phyloP scores from a whole-genome alignment of 2,329 filamentous ascomycete genomes.

The Rachicladosporium sp. region DNA sequence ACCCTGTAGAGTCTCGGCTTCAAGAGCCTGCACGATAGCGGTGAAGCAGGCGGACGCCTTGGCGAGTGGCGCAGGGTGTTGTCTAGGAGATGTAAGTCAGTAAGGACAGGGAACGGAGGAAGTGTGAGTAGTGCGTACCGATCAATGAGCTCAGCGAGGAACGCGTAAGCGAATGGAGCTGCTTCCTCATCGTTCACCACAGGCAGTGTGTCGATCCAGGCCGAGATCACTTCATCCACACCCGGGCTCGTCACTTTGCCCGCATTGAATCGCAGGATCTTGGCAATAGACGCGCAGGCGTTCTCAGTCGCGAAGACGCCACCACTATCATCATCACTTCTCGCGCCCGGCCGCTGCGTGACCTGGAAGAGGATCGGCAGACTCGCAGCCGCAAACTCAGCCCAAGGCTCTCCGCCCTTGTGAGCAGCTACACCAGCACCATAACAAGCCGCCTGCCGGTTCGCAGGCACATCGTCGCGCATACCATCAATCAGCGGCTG shows the following conservation, averaged over 20 bases:
- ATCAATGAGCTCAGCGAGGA: constrained; percentile 80
- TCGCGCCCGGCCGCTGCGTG: constrained; percentile 65
- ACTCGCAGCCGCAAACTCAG: constrained; percentile 70
- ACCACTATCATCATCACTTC: constrained; percentile 73
- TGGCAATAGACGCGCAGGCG: constrained; percentile 88
- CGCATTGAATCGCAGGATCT: constrained; percentile 85
- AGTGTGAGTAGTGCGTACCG: constrained; percentile 52
- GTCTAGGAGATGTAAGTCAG: constrained; percentile 37
- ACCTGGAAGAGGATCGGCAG: constrained; percentile 76
- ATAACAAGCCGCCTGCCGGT: constrained; percentile 93
- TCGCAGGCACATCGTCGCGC: constrained; percentile 73
- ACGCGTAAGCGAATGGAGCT: constrained; percentile 88
- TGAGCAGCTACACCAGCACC: constrained; percentile 92
- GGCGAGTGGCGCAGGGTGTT: constrained; percentile 65
- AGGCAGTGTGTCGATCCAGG: constrained; percentile 84
- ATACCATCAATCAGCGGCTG: constrained; percentile 79
- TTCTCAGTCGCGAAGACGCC: constrained; percentile 79
- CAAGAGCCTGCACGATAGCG: constrained; percentile 75
- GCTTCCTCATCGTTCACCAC: constrained; percentile 94
- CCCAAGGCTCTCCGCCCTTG: constrained; percentile 76
- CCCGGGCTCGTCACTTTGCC: constrained; percentile 54
- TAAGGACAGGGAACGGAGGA: constrained; percentile 2
- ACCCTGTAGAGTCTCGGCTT: constrained; percentile 79
- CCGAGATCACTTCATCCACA: constrained; percentile 60
- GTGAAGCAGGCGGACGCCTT: constrained; percentile 75